These are phyloP conservation scores for Mycena chlorophos DNA, from an alignment of 768 basidiomycete genomes.

Conservation along the genomic window DNA sequence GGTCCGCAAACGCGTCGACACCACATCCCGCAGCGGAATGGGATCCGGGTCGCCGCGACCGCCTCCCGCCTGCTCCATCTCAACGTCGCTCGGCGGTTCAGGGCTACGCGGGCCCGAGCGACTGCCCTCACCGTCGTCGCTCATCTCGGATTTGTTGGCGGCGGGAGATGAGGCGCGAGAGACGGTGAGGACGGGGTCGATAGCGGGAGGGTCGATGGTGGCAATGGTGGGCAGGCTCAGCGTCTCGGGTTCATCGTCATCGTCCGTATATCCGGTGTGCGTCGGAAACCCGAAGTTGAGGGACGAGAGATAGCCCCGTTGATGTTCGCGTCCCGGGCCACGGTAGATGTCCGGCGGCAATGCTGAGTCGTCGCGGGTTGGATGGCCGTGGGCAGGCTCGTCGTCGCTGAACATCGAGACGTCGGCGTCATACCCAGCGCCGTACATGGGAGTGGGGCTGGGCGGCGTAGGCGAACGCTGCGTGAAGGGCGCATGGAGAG, in stretches of 20 bases:
- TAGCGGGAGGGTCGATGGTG: background rate
- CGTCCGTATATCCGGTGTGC: background rate
- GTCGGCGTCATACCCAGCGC: too few relatives aligned
- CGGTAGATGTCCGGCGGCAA: too few relatives aligned
- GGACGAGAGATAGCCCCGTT: background rate
- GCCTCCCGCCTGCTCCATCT: background rate
- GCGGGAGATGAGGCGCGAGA: background rate
- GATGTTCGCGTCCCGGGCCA: too few relatives aligned
- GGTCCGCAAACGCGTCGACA: background rate
- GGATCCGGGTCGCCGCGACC: background rate
- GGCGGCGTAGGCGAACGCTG: too few relatives aligned
- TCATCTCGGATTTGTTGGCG: background rate
- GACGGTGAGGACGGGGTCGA: background rate
- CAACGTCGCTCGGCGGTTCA: background rate
- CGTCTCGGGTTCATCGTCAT: background rate
- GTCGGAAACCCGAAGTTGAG: background rate
- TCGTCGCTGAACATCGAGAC: too few relatives aligned
- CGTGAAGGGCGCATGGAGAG: too few relatives aligned
- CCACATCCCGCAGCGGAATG: background rate
- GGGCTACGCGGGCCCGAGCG: too few relatives aligned
- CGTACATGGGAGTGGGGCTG: too few relatives aligned
- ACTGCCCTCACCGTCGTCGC: background rate
- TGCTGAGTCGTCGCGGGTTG: too few relatives aligned
- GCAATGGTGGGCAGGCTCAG: background rate
- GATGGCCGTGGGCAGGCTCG: too few relatives aligned